Evolutionary conservation across 108 stramenopile genomes (phyloP).

Genomic region (Nitzschia putrida): DNA sequence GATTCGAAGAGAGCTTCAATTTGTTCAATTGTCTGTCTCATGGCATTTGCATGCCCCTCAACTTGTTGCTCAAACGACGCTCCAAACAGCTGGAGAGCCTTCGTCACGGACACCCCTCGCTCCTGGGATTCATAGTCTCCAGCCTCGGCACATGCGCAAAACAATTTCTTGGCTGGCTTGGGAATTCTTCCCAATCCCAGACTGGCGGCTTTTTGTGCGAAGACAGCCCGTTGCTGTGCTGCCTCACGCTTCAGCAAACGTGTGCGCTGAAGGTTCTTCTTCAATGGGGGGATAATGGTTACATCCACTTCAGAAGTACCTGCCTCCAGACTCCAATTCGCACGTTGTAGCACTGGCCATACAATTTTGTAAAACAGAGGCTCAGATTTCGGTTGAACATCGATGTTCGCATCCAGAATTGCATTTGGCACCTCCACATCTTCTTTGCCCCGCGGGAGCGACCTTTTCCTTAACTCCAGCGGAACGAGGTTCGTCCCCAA

Average conservation of each 20-base stretch:
- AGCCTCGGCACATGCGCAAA: slow-evolving; percentile 22
- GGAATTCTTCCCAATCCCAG: slow-evolving; percentile 40
- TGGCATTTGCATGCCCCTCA: neutral
- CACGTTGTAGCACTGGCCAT: slow-evolving; percentile 43
- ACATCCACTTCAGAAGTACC: slow-evolving; percentile 20
- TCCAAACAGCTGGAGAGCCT: neutral
- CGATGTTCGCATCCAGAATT: neutral
- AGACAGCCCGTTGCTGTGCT: slow-evolving; percentile 19
- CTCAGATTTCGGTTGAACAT: slow-evolving; percentile 22
- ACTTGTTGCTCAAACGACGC: neutral
- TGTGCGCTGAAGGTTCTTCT: slow-evolving; percentile 2
- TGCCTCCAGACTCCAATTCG: slow-evolving; percentile 38
- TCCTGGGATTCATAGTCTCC: neutral
- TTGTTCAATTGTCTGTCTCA: slow-evolving; percentile 12
- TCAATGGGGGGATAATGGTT: slow-evolving; percentile 25
- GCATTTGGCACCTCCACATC: slow-evolving; percentile 1
- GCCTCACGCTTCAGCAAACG: slow-evolving; percentile 19
- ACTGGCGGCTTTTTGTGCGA: slow-evolving; percentile 18
- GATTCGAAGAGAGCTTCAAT: slow-evolving; percentile 11
- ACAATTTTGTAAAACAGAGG: slow-evolving; percentile 50
- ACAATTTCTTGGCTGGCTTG: slow-evolving; percentile 41
- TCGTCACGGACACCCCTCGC: neutral
- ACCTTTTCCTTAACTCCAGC: too few species aligned
- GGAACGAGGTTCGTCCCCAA: neutral
- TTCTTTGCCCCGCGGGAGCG: neutral